Conservation (phyloP, 176 grass and related monocot genomes). For the Leersia perrieri region DNA sequence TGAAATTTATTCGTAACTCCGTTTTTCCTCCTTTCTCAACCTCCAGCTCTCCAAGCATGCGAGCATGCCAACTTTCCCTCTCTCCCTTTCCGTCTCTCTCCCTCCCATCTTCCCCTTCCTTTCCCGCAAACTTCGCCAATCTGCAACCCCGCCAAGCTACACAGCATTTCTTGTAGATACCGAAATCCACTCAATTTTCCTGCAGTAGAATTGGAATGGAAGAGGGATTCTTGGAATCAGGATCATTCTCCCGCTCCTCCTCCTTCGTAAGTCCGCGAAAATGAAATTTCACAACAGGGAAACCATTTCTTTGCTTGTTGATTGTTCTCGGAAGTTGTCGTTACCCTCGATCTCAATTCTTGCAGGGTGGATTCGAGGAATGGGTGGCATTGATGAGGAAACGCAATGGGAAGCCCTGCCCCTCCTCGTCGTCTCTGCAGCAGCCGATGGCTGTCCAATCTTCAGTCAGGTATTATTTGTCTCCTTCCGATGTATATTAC, state of each 20-base stretch:
- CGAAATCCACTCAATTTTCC: background rate
- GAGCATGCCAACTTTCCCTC: conserved; percentile 4
- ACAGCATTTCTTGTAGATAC: conserved; percentile 10
- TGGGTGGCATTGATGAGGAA: conserved; percentile 56
- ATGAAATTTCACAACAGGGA: background rate
- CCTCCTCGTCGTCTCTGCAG: background rate
- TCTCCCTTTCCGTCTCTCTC: too few relatives aligned
- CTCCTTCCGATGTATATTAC: background rate
- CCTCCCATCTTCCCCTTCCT: background rate
- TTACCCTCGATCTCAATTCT: conserved; percentile 7
- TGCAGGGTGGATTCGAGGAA: conserved; percentile 56
- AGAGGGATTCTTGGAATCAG: conserved; percentile 13
- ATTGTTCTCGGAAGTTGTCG: background rate
- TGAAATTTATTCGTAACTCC: too few relatives aligned
- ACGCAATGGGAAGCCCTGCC: conserved; percentile 31
- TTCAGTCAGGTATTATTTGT: conserved; percentile 19
- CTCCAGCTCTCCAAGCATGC: background rate
- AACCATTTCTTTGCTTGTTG: background rate
- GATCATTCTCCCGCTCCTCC: conserved; percentile 46
- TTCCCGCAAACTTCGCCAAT: conserved; percentile 18
- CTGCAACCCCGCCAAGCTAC: background rate
- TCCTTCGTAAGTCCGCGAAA: conserved; percentile 39
- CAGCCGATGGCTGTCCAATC: conserved; percentile 27
- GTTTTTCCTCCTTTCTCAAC: background rate
- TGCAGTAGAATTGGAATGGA: conserved; percentile 21